Base-by-base conservation (phyloP, 139 green algal genomes). In the Astrephomene gubernaculifera region DNA sequence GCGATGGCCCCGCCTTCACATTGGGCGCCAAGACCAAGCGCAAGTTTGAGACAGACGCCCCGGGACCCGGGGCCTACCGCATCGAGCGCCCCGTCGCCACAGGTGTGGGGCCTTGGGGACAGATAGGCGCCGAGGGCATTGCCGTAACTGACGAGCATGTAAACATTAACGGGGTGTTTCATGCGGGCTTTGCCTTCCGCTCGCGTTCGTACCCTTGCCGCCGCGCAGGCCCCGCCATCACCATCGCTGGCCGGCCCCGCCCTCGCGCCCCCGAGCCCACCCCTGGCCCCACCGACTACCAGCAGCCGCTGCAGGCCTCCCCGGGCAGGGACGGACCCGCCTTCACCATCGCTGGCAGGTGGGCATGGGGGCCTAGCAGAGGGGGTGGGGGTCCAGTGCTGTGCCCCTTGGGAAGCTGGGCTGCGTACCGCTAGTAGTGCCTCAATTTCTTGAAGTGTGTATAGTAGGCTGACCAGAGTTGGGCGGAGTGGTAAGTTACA, bases 261-360 rank as follows among this genome's bases (percentile, higher is more conserved):
- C 72, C 80, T 6, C 36, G 79, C 31, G 44, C 63, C 7, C 41
- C 67, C 2, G 86, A 90, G 12, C 71, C 81, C 2, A 53, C 74
- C 25, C 86, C 86, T 1, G 86, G 86, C 4, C 86, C 86, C 2
- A 25, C 49, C 36, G 79, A 90, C 71, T 90, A 90, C 80, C 86
- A 90, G 80, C 60, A 70, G 53, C 35, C 39, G 2, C 33, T 12
- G 35, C 61, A 57, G 73, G 22, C 71, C 41, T 72, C 75, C 6
- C 60, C 60, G 63, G 73, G 63, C 1, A 35, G 44, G 10, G 71
- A 87, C 3, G 79, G 64, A 0, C 86, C 86, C 27, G 79, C 86
- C 17, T 90, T 70, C 73, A 87, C 86, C 19, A 87, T 90, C 19
- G 27, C 25, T 36, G 60, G 41, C 63, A 86, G 79, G 86, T 86